These are phyloP conservation scores for Kazachstania sp. DNA, from an alignment of 1,139 yeast species.

Conservation along the genomic window DNA sequence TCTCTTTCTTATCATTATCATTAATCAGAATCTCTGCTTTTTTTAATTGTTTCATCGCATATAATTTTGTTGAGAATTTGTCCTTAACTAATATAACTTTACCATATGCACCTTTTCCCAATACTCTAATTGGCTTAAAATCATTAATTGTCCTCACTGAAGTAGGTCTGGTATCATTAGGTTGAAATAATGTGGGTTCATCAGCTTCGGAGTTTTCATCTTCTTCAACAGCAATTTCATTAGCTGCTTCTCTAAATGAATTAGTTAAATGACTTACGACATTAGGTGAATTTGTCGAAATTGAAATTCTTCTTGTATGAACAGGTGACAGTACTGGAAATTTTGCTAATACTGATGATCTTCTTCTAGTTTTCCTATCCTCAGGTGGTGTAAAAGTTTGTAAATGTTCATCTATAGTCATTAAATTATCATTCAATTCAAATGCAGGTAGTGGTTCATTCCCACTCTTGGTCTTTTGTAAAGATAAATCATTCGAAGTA, in stretches of 20 bases:
- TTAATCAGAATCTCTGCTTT: constrained; percentile 61
- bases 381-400: background rate
- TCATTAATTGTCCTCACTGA: constrained; percentile 39
- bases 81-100: constrained; percentile 76
- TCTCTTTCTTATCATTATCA: constrained; percentile 21
- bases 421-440: background rate
- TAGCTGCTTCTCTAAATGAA: background rate
- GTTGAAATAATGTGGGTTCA: background rate
- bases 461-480: background rate
- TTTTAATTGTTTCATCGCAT: constrained; percentile 82
- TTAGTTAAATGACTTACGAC: background rate
- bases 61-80: constrained; percentile 52
- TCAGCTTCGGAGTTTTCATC: background rate
- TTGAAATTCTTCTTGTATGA: constrained; percentile 22
- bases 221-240: constrained; percentile 4
- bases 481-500: background rate
- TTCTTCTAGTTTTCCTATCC: constrained; percentile 16
- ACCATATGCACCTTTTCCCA: constrained; percentile 89
- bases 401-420: background rate
- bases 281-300: constrained; percentile 10
- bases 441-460: background rate
- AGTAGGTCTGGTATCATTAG: background rate
- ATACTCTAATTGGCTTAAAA: constrained; percentile 66
- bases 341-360: constrained; percentile 27
- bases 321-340: constrained; percentile 25